These are phyloP conservation scores for Paxillus rubicundulus DNA, from an alignment of 768 basidiomycete genomes.

Conservation along the genomic window DNA sequence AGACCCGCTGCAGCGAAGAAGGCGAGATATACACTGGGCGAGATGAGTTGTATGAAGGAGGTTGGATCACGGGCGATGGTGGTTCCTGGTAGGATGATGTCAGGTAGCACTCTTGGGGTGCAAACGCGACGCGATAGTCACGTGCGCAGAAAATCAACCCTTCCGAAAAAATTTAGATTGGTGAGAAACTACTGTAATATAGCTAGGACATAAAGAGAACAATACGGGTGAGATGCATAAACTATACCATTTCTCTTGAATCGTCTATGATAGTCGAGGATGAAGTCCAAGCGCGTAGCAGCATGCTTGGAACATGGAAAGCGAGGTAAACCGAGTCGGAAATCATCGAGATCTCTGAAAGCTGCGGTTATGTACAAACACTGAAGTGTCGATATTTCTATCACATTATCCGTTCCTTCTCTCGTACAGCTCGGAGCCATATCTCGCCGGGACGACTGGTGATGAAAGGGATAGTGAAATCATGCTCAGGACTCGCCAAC, in stretches of 20 bases:
- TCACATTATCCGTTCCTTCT: conserved; percentile 60
- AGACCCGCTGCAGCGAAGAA: conserved; percentile 28
- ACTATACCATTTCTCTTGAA: not conserved
- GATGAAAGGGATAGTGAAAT: too few species aligned
- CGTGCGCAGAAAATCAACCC: conserved; percentile 28
- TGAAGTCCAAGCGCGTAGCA: not conserved
- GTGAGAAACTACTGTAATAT: not conserved
- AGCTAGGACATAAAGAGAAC: not conserved
- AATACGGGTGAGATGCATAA: not conserved
- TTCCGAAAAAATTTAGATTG: not conserved
- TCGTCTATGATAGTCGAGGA: not conserved
- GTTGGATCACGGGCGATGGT: not conserved
- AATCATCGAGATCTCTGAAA: conserved; percentile 1
- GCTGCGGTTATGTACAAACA: too few species aligned
- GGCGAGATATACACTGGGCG: not conserved
- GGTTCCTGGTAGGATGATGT: not conserved
- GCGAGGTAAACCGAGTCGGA: conserved; percentile 1
- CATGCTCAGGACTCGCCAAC: conserved; percentile 64
- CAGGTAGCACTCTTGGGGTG: not conserved
- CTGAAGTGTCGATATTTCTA: not conserved
- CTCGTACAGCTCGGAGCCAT: conserved; percentile 50
- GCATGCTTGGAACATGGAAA: not conserved
- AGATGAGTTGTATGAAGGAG: not conserved
- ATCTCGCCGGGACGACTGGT: conserved; percentile 26
- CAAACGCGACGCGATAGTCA: conserved; percentile 20